Evolutionary conservation across 148 eudicot genomes (phyloP), one percentile per base, ranked within the genome.

Genomic region (Simmondsia chinensis): DNA sequence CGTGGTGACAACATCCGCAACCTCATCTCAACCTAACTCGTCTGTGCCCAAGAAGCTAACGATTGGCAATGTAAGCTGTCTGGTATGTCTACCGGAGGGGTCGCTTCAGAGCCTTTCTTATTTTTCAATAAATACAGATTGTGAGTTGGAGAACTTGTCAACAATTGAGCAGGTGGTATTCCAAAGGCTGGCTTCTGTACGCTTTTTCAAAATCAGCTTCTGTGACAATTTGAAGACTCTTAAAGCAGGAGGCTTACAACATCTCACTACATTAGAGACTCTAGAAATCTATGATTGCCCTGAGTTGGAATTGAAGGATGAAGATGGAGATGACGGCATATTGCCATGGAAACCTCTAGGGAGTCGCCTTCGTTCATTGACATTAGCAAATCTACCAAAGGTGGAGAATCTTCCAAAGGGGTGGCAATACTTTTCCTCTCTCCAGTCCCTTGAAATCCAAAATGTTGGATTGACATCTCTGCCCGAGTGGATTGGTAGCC

Each of bases 91-190:
- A 8, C 46, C 65, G 23, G 21, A 12, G 11, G 40, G 52, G 42
- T 29, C 32, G 3, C 45, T 52, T 31, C 40, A 30, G 2, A 11
- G 39, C 19, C 58, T 52, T 16, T 9, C 31, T 31, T 21, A 44
- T 14, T 36, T 60, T 3, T 22, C 12, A 7, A 44, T 52, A 60
- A 27, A 3, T 3, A 21, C 17, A 24, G 62, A 57, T 21, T n/a
- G 34, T 11, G 24, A 60, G 20, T 19, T 52, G 6, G 39, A 52
- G 44, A 59, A 45, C 14, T 25, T 50, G n/a, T 35, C 43, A 42
- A 39, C 42, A 20, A 31, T 20, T 29, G 21, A 24, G 9, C 57
- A 34, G 12, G 7, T 59, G 21, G n/a, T n/a, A n/a, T 48, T 59
- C 20, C 19, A 20, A 5, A 20, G 30, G 9, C 20, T 36, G 29